A percentile compares a stretch with the other conserved stretches of the same genome.
phyloP scores from a whole-genome alignment of 2,329 filamentous ascomycete genomes.

The Ceratocystis huliohia region DNA sequence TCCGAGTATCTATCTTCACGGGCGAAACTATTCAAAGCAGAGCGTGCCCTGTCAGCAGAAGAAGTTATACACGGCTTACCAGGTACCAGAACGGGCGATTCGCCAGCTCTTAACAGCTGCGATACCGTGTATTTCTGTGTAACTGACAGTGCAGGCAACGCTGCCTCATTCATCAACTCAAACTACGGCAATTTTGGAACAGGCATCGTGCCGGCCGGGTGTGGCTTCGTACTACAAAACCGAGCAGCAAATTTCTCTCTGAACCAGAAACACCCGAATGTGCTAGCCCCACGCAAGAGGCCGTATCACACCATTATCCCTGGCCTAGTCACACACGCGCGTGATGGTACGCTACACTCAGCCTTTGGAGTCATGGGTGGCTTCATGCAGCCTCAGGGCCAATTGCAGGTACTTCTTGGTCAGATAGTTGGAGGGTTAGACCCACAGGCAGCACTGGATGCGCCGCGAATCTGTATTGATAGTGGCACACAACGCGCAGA shows the following conservation, averaged over 20 bases:
- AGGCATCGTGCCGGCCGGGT: constrained; percentile 67
- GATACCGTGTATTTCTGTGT: constrained; percentile 93
- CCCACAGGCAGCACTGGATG: constrained; percentile 80
- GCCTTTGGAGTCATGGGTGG: constrained; percentile 96
- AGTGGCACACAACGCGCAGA: constrained; percentile 54
- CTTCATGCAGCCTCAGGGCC: constrained; percentile 96
- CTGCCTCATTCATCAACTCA: constrained; percentile 91
- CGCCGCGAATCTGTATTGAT: constrained; percentile 79
- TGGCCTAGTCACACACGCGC: constrained; percentile 67
- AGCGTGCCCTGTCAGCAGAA: constrained; percentile 51
- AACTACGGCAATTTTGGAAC: constrained; percentile 87
- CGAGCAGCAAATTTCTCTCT: constrained; percentile 79
- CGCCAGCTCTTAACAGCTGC: constrained; percentile 66
- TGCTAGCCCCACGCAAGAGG: constrained; percentile 65
- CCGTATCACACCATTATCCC: constrained; percentile 98
- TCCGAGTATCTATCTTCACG: constrained; percentile 63
- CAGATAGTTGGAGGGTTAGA: constrained; percentile 71
- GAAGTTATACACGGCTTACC: constrained; percentile 48
- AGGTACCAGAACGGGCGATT: constrained; percentile 35
- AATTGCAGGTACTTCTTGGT: constrained; percentile 83
- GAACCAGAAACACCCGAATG: constrained; percentile 60
- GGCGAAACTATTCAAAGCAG: constrained; percentile 43
- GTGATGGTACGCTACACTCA: constrained; percentile 62
- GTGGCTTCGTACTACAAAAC: constrained; percentile 90
- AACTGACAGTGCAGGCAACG: constrained; percentile 72